Conservation (phyloP, 352 stramenopile species). For the Labyrinthula sp. region DNA sequence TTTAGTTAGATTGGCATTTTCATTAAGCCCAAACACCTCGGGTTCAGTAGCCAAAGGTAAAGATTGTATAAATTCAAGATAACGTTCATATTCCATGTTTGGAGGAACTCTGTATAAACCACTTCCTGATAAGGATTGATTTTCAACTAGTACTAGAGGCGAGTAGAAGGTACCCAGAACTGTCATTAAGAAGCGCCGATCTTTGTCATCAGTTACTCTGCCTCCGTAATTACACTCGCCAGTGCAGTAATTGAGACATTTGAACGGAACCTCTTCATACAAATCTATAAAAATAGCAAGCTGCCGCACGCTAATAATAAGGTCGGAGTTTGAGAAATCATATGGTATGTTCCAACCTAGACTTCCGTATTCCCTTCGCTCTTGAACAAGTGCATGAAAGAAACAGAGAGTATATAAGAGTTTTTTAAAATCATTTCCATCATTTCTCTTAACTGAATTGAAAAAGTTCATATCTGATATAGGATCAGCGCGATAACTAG, state of each 20-base stretch:
- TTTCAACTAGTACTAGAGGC: conserved; percentile 47
- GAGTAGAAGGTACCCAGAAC: conserved; percentile 71
- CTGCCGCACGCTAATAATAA: conserved; percentile 51
- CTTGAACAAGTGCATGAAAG: conserved; percentile 75
- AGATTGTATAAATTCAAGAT: conserved; percentile 38
- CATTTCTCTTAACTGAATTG: conserved; percentile 3
- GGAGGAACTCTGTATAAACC: conserved; percentile 37
- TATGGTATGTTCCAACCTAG: conserved; percentile 85
- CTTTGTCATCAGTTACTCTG: conserved; percentile 78
- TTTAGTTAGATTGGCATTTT: conserved; percentile 80
- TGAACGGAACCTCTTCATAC: conserved; percentile 50
- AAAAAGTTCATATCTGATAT: conserved; percentile 64
- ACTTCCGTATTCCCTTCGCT: conserved; percentile 66
- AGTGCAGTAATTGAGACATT: conserved; percentile 61
- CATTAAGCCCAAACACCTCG: conserved; percentile 73
- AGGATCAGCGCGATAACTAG: conserved; percentile 66
- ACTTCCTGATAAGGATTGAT: conserved; percentile 20
- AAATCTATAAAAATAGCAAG: conserved; percentile 44
- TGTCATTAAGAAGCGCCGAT: conserved; percentile 62
- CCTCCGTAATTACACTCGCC: conserved; percentile 85
- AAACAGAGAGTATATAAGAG: conserved; percentile 74
- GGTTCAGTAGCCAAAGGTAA: conserved; percentile 60
- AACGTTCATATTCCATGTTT: conserved; percentile 43
- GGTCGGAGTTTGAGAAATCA: conserved; percentile 77
- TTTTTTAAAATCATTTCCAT: conserved; percentile 51